These are phyloP conservation scores for Phialophora expanda DNA, from an alignment of 2,329 filamentous ascomycete genomes.

Conservation along the genomic window DNA sequence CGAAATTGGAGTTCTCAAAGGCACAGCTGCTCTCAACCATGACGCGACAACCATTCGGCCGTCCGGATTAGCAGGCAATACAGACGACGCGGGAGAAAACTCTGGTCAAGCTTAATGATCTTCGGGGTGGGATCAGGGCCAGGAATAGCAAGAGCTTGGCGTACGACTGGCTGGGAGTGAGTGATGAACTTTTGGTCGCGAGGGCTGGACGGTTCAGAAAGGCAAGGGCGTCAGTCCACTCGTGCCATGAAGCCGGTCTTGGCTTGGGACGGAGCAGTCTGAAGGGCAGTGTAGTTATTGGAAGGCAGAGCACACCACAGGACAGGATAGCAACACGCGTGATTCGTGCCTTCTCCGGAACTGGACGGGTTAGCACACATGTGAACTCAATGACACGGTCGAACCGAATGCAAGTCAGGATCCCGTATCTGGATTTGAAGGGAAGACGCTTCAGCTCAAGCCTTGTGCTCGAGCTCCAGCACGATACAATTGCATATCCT, in stretches of 20 bases:
- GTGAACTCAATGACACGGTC: background rate
- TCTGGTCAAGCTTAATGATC: background rate
- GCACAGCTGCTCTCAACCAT: background rate
- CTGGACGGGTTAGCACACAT: background rate
- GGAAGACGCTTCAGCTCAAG: background rate
- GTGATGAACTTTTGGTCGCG: background rate
- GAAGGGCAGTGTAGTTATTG: background rate
- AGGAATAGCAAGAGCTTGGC: background rate
- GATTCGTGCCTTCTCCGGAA: background rate
- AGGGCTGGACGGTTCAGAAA: background rate
- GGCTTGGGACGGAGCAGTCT: background rate
- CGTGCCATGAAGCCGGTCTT: background rate
- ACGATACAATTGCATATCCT: conserved; percentile 1
- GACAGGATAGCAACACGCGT: background rate
- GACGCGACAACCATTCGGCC: background rate
- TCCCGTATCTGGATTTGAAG: background rate
- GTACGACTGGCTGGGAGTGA: background rate
- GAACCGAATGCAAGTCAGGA: background rate
- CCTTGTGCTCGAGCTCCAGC: background rate
- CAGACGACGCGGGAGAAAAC: background rate
- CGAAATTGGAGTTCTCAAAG: background rate
- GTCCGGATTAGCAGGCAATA: background rate
- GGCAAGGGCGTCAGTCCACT: background rate
- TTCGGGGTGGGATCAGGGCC: background rate
- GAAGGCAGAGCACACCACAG: background rate